Evolutionary conservation across 2,329 filamentous ascomycete genomes (phyloP).

Genomic region (Botrytis sinoallii): DNA sequence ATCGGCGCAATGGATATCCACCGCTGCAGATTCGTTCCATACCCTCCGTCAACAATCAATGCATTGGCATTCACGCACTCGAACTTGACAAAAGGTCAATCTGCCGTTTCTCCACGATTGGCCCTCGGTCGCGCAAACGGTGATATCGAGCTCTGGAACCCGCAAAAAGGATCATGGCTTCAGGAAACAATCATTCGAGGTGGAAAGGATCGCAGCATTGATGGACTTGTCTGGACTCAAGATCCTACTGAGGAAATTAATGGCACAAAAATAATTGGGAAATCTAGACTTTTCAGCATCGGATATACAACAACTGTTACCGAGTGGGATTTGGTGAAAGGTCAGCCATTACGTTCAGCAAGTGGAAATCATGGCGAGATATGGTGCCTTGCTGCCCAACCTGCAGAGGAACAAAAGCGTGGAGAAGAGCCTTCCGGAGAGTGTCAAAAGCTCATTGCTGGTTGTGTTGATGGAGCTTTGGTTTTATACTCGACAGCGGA

Average conservation of each 20-base stretch:
- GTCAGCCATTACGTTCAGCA: constrained; percentile 73
- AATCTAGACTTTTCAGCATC: constrained; percentile 88
- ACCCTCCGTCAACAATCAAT: constrained; percentile 88
- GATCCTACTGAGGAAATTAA: constrained; percentile 69
- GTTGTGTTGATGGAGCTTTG: constrained; percentile 87
- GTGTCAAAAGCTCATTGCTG: constrained; percentile 70
- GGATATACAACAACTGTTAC: constrained; percentile 89
- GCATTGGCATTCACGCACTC: constrained; percentile 89
- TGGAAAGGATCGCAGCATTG: constrained; percentile 80
- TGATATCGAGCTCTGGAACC: constrained; percentile 98
- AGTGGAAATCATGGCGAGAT: constrained; percentile 94
- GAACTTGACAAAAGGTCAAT: constrained; percentile 48
- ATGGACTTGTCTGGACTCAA: constrained; percentile 87
- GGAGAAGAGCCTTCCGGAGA: constrained; percentile 38
- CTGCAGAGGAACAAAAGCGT: constrained; percentile 38
- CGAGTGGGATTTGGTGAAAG: constrained; percentile 88
- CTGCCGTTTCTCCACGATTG: constrained; percentile 64
- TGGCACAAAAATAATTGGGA: constrained; percentile 64
- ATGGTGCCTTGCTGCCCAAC: constrained; percentile 92
- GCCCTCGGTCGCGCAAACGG: constrained; percentile 92
- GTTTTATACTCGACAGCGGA: constrained; percentile 85
- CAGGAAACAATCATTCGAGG: constrained; percentile 85
- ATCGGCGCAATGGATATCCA: constrained; percentile 78
- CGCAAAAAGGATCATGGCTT: constrained; percentile 70
- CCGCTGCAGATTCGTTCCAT: constrained; percentile 92